Conservation (phyloP, 441 rosid genomes). For the Syzygium malaccense region DNA sequence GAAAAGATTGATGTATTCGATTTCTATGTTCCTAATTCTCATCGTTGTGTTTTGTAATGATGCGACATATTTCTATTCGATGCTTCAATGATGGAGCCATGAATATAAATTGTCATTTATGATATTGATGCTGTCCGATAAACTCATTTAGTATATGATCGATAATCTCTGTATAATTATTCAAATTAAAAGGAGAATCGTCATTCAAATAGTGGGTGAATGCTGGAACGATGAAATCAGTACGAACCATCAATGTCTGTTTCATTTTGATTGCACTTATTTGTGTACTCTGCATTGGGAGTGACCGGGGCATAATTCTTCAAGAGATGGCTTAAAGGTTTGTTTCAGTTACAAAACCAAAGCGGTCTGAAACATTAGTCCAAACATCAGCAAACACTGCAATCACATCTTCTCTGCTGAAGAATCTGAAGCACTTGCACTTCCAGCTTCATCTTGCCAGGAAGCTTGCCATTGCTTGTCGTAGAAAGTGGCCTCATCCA, state of each 20-base stretch:
- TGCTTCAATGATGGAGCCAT: background rate
- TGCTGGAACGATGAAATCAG: background rate
- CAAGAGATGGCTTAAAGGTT: background rate
- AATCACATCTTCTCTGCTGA: background rate
- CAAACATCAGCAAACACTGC: background rate
- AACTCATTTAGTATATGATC: background rate
- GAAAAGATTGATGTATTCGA: background rate
- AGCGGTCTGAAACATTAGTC: background rate
- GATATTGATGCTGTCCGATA: background rate
- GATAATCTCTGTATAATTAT: background rate
- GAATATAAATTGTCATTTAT: background rate
- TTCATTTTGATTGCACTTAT: background rate
- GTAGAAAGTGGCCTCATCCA: constrained; percentile 40
- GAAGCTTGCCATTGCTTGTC: constrained; percentile 54
- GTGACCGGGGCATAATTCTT: background rate
- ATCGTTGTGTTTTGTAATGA: too few relatives aligned
- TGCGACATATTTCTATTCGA: background rate
- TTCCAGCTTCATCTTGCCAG: constrained; percentile 24
- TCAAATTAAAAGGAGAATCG: background rate
- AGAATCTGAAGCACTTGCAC: background rate
- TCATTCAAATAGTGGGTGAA: background rate
- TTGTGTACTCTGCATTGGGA: background rate
- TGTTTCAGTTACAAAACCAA: background rate
- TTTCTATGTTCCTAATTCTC: too few relatives aligned
- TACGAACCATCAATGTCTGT: background rate